Base-by-base conservation (phyloP, 306 rosid species). In the Cicer pinnatifidum region DNA sequence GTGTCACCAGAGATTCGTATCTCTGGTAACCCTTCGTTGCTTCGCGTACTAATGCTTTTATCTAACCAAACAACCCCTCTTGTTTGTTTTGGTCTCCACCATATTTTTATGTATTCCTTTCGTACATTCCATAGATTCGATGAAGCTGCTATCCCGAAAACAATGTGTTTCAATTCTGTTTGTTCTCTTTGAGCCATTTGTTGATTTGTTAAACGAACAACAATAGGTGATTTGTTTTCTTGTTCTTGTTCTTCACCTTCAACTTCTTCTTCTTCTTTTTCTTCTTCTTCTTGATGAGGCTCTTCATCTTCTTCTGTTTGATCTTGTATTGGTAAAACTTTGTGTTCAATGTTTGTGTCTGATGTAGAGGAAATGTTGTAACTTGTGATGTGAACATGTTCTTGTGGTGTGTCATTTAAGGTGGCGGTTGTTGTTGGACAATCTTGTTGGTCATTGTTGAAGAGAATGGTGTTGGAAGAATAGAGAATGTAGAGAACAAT, bases 21-120 rank as follows among this genome's bases (percentile, higher is more conserved):
- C 69, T 90, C 89, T 0, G 99, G 97, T 4, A 91, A 81, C 41
- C 75, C 86, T 57, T 91, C 95, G 6, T 80, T 61, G 10, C 53
- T 54, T 5, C 33, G 59, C 0, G 58, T 68, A 4, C 51, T 74
- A 8, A 94, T 91, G 3, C 28, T 44, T 78, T 73, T 51, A 50
- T 94, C 99, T 41, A 91, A 28, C 97, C 97, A 95, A 45, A 95
- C 97, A 3, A 88, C 88, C 19, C 96, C 98, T 75, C 97, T 82
- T 1, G 92, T 91, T 81, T 86, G 52, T 23, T 82, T 81, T 7
- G 98, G 96, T 78, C 85, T 86, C 98, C 98, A 89, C 97, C 98
- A 91, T 37, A 75, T 68, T 75, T 89, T 94, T 11, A 94, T 94
- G 80, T 89, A 89, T 43, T 94, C 96, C 73, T 91, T 91, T 73